Conservation (phyloP, 2,329 filamentous ascomycete species). For the Ophiosphaerella narmari region DNA sequence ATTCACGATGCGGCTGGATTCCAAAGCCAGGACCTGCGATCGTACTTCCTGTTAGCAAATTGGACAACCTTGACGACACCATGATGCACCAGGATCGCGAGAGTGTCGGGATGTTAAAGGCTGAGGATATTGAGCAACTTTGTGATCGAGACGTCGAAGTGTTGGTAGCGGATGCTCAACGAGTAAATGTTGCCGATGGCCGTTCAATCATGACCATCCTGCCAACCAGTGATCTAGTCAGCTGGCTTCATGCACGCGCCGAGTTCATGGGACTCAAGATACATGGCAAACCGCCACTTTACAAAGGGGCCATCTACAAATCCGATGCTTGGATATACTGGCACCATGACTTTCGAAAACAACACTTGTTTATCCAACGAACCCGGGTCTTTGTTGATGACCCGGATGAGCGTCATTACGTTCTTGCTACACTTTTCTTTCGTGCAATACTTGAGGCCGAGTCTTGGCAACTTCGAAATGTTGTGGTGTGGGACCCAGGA, state of each 20-base stretch:
- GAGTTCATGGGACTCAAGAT: conserved; percentile 2
- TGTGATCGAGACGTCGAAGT: not conserved
- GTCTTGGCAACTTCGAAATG: too few species aligned
- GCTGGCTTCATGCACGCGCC: conserved; percentile 6
- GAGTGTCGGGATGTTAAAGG: not conserved
- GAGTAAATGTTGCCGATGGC: not conserved
- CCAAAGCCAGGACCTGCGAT: too few species aligned
- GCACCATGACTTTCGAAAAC: conserved; percentile 5
- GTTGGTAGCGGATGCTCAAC: not conserved
- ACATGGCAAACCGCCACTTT: not conserved
- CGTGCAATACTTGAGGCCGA: too few species aligned
- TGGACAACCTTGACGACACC: too few species aligned
- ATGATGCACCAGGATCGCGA: too few species aligned
- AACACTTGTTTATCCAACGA: conserved; percentile 6
- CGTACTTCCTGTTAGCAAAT: too few species aligned
- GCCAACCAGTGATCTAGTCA: conserved; percentile 1
- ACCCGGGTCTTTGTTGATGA: not conserved
- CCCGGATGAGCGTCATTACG: too few species aligned
- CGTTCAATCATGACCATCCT: not conserved
- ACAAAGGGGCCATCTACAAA: not conserved
- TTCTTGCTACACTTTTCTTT: too few species aligned
- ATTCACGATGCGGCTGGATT: too few species aligned
- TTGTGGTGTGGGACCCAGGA: too few species aligned
- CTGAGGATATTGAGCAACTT: not conserved
- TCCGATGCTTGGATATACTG: conserved; percentile 7